These are phyloP conservation scores for Osmanthus fragrans DNA, from an alignment of 257 asterid genomes.

Conservation along the genomic window DNA sequence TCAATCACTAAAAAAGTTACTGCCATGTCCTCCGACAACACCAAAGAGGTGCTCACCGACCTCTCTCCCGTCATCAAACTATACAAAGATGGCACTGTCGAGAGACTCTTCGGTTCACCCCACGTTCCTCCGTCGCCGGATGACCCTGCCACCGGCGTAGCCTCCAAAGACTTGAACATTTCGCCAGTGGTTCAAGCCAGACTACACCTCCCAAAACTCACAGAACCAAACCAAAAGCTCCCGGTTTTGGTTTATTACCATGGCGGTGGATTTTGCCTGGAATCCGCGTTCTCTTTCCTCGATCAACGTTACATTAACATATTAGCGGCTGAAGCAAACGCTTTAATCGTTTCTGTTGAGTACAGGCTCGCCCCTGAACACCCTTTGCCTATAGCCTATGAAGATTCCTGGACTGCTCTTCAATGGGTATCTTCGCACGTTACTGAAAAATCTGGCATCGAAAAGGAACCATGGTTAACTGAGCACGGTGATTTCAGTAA, in stretches of 20 bases:
- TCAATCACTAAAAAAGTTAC: background rate
- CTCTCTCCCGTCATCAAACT: constrained; percentile 25
- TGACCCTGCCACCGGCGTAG: constrained; percentile 35
- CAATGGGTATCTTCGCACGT: constrained; percentile 37
- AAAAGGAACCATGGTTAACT: constrained; percentile 36
- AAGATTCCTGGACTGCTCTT: constrained; percentile 48
- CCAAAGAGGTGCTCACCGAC: constrained; percentile 22
- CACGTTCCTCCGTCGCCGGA: constrained; percentile 34
- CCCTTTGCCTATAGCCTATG: constrained; percentile 41
- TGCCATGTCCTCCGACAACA: constrained; percentile 5
- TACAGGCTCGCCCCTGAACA: constrained; percentile 58
- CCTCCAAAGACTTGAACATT: constrained; percentile 39
- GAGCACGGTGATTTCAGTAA: constrained; percentile 40
- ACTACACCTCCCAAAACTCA: constrained; percentile 38
- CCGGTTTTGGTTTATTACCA: constrained; percentile 42
- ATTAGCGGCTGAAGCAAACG: constrained; percentile 22
- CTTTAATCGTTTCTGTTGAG: constrained; percentile 31
- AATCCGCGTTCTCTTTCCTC: constrained; percentile 28
- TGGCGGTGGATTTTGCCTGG: constrained; percentile 43
- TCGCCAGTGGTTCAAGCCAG: constrained; percentile 33
- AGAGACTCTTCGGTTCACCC: constrained; percentile 16
- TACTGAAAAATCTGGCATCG: background rate
- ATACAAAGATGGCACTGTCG: constrained; percentile 26
- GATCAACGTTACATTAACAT: constrained; percentile 19
- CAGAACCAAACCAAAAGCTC: constrained; percentile 19